phyloP scores from a whole-genome alignment of 768 basidiomycete species.

The Leccinellum rugosiceps region DNA sequence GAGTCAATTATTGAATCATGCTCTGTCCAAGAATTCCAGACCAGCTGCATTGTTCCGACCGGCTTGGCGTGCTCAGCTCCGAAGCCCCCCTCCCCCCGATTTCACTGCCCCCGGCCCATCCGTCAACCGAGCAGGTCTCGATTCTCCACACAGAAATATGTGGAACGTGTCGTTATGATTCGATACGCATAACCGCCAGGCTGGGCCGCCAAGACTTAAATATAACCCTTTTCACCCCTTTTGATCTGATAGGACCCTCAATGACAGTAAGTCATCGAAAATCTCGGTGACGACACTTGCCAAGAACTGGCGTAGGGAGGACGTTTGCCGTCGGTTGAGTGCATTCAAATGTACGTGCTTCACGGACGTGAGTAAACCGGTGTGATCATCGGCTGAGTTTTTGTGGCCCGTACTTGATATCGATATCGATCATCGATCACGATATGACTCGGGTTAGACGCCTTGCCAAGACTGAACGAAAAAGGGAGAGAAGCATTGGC shows the following conservation, averaged over 20 bases:
- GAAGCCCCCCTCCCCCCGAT: not conserved
- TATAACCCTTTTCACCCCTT: not conserved
- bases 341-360: not conserved
- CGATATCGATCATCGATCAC: not conserved
- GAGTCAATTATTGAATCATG: not conserved
- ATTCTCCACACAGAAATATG: not conserved
- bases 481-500: not conserved
- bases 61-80: too few relatives aligned
- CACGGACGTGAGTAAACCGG: not conserved
- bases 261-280: not conserved
- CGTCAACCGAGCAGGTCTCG: too few relatives aligned
- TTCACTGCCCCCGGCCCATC: too few relatives aligned
- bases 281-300: not conserved
- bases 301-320: not conserved
- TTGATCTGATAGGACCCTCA: not conserved
- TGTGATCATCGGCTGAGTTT: not conserved
- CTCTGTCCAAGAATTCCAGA: not conserved
- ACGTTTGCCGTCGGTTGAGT: not conserved
- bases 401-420: not conserved
- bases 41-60: too few relatives aligned
- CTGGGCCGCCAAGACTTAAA: too few relatives aligned
- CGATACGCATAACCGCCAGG: too few relatives aligned
- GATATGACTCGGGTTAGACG: not conserved
- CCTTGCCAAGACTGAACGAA: not conserved
- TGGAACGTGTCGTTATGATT: not conserved